Conservation (phyloP, 1,284 basidiomycete genomes). For the Amylostereum areolatum region DNA sequence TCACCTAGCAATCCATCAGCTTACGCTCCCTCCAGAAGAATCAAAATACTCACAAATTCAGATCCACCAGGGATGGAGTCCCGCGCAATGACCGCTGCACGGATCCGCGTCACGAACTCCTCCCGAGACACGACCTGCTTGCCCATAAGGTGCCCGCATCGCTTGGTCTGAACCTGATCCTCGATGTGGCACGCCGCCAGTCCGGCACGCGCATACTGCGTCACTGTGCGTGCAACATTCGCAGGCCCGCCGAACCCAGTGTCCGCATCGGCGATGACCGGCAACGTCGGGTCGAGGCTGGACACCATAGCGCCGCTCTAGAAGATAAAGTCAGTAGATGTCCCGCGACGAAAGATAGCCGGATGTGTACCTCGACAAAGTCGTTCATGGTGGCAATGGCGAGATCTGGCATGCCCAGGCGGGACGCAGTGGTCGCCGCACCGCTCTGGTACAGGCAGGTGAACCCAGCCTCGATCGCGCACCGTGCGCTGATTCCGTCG, state of each 20-base stretch:
- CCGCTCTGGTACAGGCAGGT: slow-evolving; percentile 73
- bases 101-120: slow-evolving; percentile 71
- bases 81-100: slow-evolving; percentile 69
- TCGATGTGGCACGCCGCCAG: slow-evolving; percentile 78
- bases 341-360: slow-evolving; percentile 1
- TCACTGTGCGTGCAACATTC: slow-evolving; percentile 73
- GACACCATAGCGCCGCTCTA: slow-evolving; percentile 59
- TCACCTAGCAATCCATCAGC: slow-evolving; percentile 37
- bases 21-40: slow-evolving; percentile 25
- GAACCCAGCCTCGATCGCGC: slow-evolving; percentile 74
- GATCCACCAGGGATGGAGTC: slow-evolving; percentile 66
- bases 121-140: slow-evolving; percentile 76
- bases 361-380: slow-evolving; percentile 49
- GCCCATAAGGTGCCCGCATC: slow-evolving; percentile 76
- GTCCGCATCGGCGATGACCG: slow-evolving; percentile 79
- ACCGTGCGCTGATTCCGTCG: slow-evolving; percentile 75
- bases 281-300: slow-evolving; percentile 52
- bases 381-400: slow-evolving; percentile 79
- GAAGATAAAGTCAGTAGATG: neutral
- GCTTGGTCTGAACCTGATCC: slow-evolving; percentile 80
- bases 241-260: slow-evolving; percentile 76
- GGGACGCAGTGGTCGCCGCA: slow-evolving; percentile 72
- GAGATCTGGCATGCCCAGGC: slow-evolving; percentile 72
- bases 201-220: slow-evolving; percentile 63
- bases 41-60: slow-evolving; percentile 45